Percentiles rank a stretch among this genome's conserved stretches.
Evolutionary conservation across 768 basidiomycete species (phyloP).

Genomic region (Lactarius trivialis): DNA sequence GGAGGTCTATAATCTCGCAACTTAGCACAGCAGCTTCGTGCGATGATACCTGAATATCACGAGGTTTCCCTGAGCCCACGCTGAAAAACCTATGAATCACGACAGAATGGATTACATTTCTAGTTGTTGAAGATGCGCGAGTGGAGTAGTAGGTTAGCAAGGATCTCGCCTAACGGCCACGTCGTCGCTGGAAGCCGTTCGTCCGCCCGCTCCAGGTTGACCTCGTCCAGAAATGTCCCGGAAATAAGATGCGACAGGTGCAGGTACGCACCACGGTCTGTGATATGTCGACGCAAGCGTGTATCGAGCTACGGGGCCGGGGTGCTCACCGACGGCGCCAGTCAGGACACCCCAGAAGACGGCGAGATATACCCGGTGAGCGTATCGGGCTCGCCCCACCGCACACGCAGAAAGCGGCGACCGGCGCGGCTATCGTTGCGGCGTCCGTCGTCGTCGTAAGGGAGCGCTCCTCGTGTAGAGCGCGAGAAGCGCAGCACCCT

Average conservation of each 20-base stretch:
- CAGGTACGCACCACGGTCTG: slow-evolving; percentile 80
- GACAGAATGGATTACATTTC: slow-evolving; percentile 12
- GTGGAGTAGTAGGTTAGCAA: slow-evolving; percentile 86
- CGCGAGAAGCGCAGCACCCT: slow-evolving; percentile 88
- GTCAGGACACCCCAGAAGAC: slow-evolving; percentile 88
- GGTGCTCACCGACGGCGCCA: slow-evolving; percentile 56
- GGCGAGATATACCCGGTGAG: slow-evolving; percentile 76
- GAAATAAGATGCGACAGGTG: slow-evolving; percentile 48
- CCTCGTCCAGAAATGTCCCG: slow-evolving; percentile 22
- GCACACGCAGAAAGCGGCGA: slow-evolving; percentile 59
- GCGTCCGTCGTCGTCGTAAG: slow-evolving; percentile 23
- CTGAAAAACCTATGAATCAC: too few relatives aligned
- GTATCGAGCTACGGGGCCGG: background rate
- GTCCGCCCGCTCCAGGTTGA: slow-evolving; percentile 30
- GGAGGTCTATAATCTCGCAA: too few relatives aligned
- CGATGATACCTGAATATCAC: background rate
- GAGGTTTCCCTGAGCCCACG: too few relatives aligned
- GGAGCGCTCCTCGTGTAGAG: slow-evolving; percentile 62
- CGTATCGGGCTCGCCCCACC: slow-evolving; percentile 46
- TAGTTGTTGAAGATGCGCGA: slow-evolving; percentile 93
- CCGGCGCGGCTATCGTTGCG: slow-evolving; percentile 32
- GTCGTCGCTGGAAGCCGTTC: slow-evolving; percentile 62
- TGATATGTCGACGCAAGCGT: background rate
- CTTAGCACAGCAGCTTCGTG: background rate
- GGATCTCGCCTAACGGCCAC: slow-evolving; percentile 94